Evolutionary conservation across 1,139 yeast species (phyloP).

Genomic region (Lodderomyces jiufengensis): DNA sequence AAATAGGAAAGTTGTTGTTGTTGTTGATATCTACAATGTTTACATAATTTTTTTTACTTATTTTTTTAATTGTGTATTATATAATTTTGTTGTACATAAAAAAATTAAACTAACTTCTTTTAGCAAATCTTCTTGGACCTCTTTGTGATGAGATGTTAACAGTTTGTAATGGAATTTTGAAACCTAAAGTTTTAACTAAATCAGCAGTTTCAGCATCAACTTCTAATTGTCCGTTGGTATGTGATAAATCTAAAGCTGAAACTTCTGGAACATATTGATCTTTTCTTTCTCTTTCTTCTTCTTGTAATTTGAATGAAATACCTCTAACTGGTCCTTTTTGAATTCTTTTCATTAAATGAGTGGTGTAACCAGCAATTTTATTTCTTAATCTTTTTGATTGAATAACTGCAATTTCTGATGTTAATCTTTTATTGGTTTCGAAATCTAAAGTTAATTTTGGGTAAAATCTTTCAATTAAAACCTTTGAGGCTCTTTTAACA

Average conservation of each 20-base stretch:
- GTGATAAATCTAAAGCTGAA: slow-evolving; percentile 98
- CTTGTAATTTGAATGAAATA: slow-evolving; percentile 99
- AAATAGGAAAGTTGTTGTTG: slow-evolving; percentile 4
- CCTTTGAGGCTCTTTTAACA: slow-evolving; percentile 99
- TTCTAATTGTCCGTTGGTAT: slow-evolving; percentile 94
- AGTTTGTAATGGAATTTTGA: slow-evolving; percentile 91
- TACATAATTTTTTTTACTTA: background rate
- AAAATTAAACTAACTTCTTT: slow-evolving; percentile 83
- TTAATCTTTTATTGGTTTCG: slow-evolving; percentile 99
- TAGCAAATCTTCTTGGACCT: slow-evolving; percentile 92
- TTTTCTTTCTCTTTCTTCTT: slow-evolving; percentile 99
- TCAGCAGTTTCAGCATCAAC: slow-evolving; percentile 98
- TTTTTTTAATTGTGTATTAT: slow-evolving; percentile 1
- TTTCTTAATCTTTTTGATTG: slow-evolving; percentile 99
- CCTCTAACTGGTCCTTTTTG: slow-evolving; percentile 99
- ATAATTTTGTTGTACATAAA: background rate
- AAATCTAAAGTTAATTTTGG: slow-evolving; percentile 99
- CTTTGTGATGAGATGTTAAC: slow-evolving; percentile 91
- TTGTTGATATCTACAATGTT: background rate
- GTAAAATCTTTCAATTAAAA: slow-evolving; percentile 99
- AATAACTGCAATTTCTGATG: slow-evolving; percentile 97
- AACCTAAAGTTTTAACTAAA: slow-evolving; percentile 93
- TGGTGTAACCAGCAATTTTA: slow-evolving; percentile 99
- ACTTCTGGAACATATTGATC: slow-evolving; percentile 99
- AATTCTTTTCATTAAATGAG: slow-evolving; percentile 99